Conservation (phyloP, 371 early-diverging fungal genomes). For the Thermomucor indicae-seudaticae region DNA sequence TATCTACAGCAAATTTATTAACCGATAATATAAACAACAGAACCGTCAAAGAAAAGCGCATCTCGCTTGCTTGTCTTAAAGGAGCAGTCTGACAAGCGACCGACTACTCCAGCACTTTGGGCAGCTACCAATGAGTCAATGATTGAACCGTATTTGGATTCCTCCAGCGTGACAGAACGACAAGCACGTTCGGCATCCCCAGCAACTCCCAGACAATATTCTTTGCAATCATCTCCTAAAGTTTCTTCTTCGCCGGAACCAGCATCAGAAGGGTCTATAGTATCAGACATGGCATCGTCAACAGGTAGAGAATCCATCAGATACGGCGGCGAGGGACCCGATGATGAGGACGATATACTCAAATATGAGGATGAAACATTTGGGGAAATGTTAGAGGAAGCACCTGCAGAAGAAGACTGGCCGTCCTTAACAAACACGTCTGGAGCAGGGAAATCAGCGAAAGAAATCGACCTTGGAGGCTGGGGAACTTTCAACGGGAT, state of each 20-base stretch:
- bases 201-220: background rate
- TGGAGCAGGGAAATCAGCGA: background rate
- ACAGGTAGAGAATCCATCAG: too few species aligned
- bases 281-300: too few species aligned
- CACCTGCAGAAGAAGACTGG: conserved; percentile 3
- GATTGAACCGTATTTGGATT: too few species aligned
- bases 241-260: background rate
- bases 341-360: too few species aligned
- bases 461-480: conserved; percentile 17
- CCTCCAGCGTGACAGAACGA: too few species aligned
- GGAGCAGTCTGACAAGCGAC: conserved; percentile 8
- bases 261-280: too few species aligned
- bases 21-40: too few species aligned
- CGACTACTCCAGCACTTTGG: conserved; percentile 18
- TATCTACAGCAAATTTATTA: too few species aligned
- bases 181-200: background rate
- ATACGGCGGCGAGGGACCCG: too few species aligned
- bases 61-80: background rate
- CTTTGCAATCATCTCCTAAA: background rate
- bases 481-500: conserved; percentile 14
- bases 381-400: background rate
- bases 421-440: background rate
- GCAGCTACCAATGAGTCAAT: conserved; percentile 7
- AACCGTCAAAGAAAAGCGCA: background rate
- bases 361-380: too few species aligned